Conservation (phyloP, 179 eudicot species). For the Dionaea muscipula region DNA sequence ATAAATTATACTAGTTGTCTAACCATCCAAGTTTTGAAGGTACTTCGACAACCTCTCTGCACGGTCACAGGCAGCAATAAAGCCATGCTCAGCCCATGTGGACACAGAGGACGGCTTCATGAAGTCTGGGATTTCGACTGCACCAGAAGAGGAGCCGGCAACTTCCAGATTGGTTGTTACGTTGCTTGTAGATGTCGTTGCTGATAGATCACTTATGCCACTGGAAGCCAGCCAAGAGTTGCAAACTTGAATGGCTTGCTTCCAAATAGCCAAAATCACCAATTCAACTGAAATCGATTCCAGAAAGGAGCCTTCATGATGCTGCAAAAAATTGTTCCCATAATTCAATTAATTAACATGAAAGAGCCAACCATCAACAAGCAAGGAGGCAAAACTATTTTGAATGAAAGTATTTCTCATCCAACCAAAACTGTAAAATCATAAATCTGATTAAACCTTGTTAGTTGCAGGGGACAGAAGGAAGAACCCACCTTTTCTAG, state of each 20-base stretch:
- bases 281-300: conserved; percentile 40
- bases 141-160: conserved; percentile 9
- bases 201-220: conserved; percentile 9
- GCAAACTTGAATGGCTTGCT: conserved; percentile 27
- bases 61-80: conserved; percentile 30
- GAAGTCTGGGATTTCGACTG: conserved; percentile 12
- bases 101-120: conserved; percentile 21
- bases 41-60: conserved; percentile 30
- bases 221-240: conserved; percentile 21
- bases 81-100: conserved; percentile 34
- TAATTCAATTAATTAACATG: not conserved
- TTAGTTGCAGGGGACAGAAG: not conserved
- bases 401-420: too few species aligned
- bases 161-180: conserved; percentile 11
- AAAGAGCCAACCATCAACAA: not conserved
- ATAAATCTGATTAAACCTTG: not conserved
- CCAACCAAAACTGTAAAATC: too few species aligned
- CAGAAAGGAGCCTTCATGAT: conserved; percentile 26
- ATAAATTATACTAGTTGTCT: conserved; percentile 5
- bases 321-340: conserved; percentile 22
- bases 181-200: conserved; percentile 17
- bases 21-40: conserved; percentile 29
- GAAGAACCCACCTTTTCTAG: conserved; percentile 27
- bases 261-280: conserved; percentile 39
- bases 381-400: too few species aligned